Base-by-base conservation (phyloP, 169 alveolate species). In the Eimeria tenella region DNA sequence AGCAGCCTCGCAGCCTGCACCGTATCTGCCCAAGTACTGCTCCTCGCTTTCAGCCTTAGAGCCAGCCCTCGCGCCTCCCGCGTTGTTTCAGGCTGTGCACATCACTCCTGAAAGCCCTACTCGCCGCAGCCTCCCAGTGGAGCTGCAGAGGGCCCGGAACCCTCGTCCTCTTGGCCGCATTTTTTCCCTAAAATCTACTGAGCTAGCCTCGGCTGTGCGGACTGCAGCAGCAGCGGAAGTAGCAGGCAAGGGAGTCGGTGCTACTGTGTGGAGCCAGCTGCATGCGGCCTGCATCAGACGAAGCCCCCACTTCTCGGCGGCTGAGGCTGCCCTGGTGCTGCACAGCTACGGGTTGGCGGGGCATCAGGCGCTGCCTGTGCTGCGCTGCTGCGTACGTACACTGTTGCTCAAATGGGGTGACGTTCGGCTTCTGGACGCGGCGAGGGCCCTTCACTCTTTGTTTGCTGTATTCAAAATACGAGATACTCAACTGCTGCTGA, bases 211-310 rank as follows among this genome's bases (percentile, higher is more conserved):
- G 3, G 86, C 86, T 15, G 86, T 77, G 21, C 17, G 9, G 62
- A 19, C 23, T 2, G 60, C 68, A 1, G 86, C 86, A 17, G 21
- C 13, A 11, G 42, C 42, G 2, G 42, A 31, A 31, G 42, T 31
- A 31, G 50, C 13, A 15, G n/a, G 23, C 17, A 23, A 50, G 23
- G 50, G 42, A 17, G 62, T 17, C 4, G 50, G 50, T 4, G 52
- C 86, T 7, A 42, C 49, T n/a, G 58, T 77, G 31, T 77, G 86
- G 86, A 23, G 25, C 17, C 58, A 77, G 86, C 25, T 77, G 65
- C 60, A 77, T 77, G 86, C 86, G 8, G 86, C 86, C n/a, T 49
- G 68, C 63, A 23, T 77, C 50, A 15, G 86, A 25, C 56, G 86
- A 19, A 63, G 65, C 50, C 86, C 86, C 6, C 65, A 77, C 62